Conservation (phyloP, 495 filamentous ascomycete species). For the Aspergillus egyptiacus region DNA sequence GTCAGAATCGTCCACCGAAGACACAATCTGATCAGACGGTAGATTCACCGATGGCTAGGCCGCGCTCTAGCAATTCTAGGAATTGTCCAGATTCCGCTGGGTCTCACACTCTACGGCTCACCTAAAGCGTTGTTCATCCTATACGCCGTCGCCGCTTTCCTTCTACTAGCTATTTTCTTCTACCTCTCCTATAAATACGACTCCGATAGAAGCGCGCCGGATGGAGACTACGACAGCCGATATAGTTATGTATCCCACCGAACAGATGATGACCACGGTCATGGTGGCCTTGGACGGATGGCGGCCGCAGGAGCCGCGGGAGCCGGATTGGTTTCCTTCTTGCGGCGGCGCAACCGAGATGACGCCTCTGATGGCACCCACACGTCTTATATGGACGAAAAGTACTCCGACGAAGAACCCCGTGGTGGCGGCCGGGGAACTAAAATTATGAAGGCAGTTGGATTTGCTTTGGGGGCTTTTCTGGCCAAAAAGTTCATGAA, state of each 20-base stretch:
- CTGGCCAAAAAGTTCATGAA: conserved; percentile 60
- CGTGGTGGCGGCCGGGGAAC: conserved; percentile 56
- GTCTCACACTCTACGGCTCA: conserved; percentile 87
- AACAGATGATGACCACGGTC: conserved; percentile 31
- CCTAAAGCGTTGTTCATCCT: conserved; percentile 79
- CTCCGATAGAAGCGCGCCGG: conserved; percentile 35
- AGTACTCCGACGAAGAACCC: conserved; percentile 47
- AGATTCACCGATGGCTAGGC: conserved; percentile 84
- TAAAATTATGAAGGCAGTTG: conserved; percentile 60
- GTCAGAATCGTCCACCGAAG: not conserved
- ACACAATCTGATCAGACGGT: conserved; percentile 5
- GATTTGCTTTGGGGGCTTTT: conserved; percentile 58
- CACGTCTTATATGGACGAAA: conserved; percentile 56
- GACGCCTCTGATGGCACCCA: conserved; percentile 37
- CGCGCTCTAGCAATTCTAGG: conserved; percentile 69
- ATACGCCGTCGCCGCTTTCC: conserved; percentile 66
- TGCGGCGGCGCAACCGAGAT: conserved; percentile 41
- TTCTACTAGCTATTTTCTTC: conserved; percentile 64
- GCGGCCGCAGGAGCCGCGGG: conserved; percentile 52
- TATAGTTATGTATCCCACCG: conserved; percentile 48
- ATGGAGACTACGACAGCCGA: conserved; percentile 45
- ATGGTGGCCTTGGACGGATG: conserved; percentile 31
- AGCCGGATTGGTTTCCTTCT: conserved; percentile 54
- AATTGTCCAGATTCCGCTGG: conserved; percentile 81
- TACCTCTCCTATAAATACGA: conserved; percentile 63